Percentiles rank a stretch among this genome's conserved stretches.
These are phyloP conservation scores for Rhododendron ferrugineum DNA, from an alignment of 148 eudicot genomes.

Conservation along the genomic window DNA sequence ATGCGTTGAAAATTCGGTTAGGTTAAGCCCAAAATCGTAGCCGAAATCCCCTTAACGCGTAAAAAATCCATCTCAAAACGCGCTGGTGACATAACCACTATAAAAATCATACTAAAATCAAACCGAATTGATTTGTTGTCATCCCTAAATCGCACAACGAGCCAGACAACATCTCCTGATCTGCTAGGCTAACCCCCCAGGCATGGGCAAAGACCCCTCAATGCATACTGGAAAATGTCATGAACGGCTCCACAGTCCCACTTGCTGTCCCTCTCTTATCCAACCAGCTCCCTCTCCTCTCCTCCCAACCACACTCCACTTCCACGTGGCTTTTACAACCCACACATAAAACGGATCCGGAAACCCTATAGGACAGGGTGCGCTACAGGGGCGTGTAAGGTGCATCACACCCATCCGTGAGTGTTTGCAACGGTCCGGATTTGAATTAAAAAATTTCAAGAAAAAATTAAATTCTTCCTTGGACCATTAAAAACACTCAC, in stretches of 20 bases:
- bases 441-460: fast-evolving
- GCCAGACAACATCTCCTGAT: too few species aligned
- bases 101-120: neutral
- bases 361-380: too few species aligned
- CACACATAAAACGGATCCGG: neutral
- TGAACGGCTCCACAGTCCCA: neutral
- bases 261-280: too few species aligned
- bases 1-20: too few species aligned
- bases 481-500: too few species aligned
- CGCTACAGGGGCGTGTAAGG: too few species aligned
- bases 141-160: neutral
- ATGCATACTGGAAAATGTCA: neutral
- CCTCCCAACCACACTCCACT: neutral
- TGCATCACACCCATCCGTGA: too few species aligned
- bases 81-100: neutral
- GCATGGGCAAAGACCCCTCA: neutral
- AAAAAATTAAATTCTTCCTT: too few species aligned
- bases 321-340: neutral
- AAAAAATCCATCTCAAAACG: neutral
- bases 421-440: too few species aligned
- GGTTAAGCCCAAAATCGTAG: neutral
- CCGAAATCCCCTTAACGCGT: neutral
- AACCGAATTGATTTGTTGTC: neutral
- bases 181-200: too few species aligned
- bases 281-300: too few species aligned